A percentile compares a stretch with the other conserved stretches of the same genome.
These are phyloP conservation scores for Chalaropsis thielavioides DNA, from an alignment of 2,329 filamentous ascomycete species.

Conservation along the genomic window DNA sequence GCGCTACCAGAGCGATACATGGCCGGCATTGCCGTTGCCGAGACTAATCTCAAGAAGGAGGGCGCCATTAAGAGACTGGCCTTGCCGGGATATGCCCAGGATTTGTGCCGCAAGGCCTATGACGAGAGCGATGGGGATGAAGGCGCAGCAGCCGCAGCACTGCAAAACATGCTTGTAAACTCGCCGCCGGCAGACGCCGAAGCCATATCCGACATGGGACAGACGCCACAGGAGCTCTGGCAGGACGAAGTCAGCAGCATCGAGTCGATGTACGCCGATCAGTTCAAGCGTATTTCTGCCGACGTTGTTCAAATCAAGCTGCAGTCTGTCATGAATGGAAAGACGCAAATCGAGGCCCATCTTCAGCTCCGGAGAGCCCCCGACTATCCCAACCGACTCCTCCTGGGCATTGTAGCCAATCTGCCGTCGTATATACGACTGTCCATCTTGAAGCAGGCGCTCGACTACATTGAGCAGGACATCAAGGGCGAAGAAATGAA, in stretches of 20 bases:
- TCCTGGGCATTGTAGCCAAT: conserved; percentile 54
- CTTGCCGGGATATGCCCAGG: conserved; percentile 68
- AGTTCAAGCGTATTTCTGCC: conserved; percentile 45
- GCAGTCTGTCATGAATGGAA: conserved; percentile 39
- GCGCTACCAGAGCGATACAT: conserved; percentile 83
- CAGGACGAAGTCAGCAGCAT: conserved; percentile 71
- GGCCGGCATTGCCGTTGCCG: conserved; percentile 75
- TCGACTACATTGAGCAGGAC: conserved; percentile 55
- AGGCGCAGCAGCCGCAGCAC: conserved; percentile 56
- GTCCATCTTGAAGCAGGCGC: conserved; percentile 64
- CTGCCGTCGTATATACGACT: conserved; percentile 88
- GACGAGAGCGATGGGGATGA: conserved; percentile 60
- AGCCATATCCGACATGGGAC: conserved; percentile 30
- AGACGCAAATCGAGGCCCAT: conserved; percentile 36
- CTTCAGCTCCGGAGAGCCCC: conserved; percentile 57
- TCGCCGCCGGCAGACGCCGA: conserved; percentile 17
- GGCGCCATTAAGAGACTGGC: conserved; percentile 69
- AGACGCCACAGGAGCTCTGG: conserved; percentile 54
- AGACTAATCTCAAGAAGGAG: conserved; percentile 67
- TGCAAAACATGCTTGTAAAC: conserved; percentile 44
- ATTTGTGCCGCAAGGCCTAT: conserved; percentile 67
- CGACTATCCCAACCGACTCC: conserved; percentile 55
- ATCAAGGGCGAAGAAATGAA: conserved; percentile 75
- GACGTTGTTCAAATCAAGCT: conserved; percentile 58
- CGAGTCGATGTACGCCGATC: conserved; percentile 71